These are phyloP conservation scores for Colletotrichum somersetense DNA, from an alignment of 2,329 filamentous ascomycete species.

Conservation along the genomic window DNA sequence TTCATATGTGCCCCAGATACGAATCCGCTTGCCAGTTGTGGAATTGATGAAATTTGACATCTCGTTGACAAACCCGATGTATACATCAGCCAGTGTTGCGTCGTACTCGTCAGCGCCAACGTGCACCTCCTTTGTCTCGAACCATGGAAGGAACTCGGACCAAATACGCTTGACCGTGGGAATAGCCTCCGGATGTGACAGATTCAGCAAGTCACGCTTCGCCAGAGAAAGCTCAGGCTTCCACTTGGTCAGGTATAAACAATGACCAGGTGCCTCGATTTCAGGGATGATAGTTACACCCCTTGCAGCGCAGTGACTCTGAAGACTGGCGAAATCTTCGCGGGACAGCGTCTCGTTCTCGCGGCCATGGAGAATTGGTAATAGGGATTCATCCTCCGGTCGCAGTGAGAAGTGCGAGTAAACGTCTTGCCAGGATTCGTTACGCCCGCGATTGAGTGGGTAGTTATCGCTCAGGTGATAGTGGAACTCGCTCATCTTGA, in stretches of 20 bases:
- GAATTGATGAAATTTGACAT: slow-evolving; percentile 58
- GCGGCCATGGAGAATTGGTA: slow-evolving; percentile 44
- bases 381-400: slow-evolving; percentile 46
- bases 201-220: slow-evolving; percentile 62
- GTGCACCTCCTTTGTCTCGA: slow-evolving; percentile 65
- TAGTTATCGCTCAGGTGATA: slow-evolving; percentile 64
- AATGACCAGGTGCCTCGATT: slow-evolving; percentile 67
- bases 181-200: slow-evolving; percentile 64
- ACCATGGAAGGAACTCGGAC: slow-evolving; percentile 66
- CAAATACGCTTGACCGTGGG: slow-evolving; percentile 64
- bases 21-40: slow-evolving; percentile 56
- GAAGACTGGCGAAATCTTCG: slow-evolving; percentile 60
- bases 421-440: slow-evolving; percentile 59
- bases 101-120: slow-evolving; percentile 68
- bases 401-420: slow-evolving; percentile 59
- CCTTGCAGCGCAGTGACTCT: slow-evolving; percentile 61
- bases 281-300: slow-evolving; percentile 67
- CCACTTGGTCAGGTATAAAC: slow-evolving; percentile 66
- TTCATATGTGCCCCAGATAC: slow-evolving; percentile 65
- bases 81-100: slow-evolving; percentile 57
- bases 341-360: slow-evolving; percentile 45
- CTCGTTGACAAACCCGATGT: slow-evolving; percentile 65
- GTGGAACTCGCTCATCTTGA: slow-evolving; percentile 63
- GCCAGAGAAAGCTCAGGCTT: slow-evolving; percentile 64
- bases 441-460: slow-evolving; percentile 59